These are phyloP conservation scores for Phytophthora uliginosa DNA, from an alignment of 352 stramenopile species.

Conservation along the genomic window DNA sequence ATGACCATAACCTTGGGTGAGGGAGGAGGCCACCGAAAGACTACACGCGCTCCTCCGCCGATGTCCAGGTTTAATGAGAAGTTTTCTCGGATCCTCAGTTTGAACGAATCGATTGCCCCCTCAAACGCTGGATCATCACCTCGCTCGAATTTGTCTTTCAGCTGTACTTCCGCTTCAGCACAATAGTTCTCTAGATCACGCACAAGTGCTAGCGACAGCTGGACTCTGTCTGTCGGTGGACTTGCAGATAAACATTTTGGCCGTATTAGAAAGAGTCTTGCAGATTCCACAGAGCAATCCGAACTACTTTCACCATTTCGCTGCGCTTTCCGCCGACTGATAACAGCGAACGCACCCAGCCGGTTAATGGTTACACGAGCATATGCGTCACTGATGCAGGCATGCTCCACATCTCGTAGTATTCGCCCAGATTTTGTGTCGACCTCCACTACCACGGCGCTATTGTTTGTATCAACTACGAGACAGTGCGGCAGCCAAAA, in stretches of 20 bases:
- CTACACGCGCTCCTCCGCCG: constrained; percentile 5
- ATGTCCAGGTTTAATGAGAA: constrained; percentile 28
- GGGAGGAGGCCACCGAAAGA: constrained; percentile 30
- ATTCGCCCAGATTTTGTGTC: constrained; percentile 33
- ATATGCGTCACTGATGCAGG: constrained; percentile 9
- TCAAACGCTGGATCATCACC: neutral
- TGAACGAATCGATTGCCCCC: constrained; percentile 22
- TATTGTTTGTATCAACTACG: constrained; percentile 6
- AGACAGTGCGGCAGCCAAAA: constrained; percentile 45
- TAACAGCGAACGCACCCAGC: constrained; percentile 29
- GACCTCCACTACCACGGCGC: constrained; percentile 36
- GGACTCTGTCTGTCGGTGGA: neutral
- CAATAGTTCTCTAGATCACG: neutral
- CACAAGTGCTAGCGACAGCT: constrained; percentile 4
- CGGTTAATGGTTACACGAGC: constrained; percentile 25
- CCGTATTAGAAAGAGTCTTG: constrained; percentile 18
- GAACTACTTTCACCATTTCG: constrained; percentile 9
- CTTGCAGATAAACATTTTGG: constrained; percentile 17
- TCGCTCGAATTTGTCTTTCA: neutral
- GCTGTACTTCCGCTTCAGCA: constrained; percentile 13
- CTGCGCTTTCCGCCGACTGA: constrained; percentile 14
- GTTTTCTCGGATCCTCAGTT: constrained; percentile 23
- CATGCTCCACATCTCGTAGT: constrained; percentile 26
- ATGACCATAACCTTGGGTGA: constrained; percentile 7
- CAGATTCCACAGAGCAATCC: constrained; percentile 13